These are phyloP conservation scores for Ustilaginoidea virens DNA, from an alignment of 2,329 filamentous ascomycete species.

Conservation along the genomic window DNA sequence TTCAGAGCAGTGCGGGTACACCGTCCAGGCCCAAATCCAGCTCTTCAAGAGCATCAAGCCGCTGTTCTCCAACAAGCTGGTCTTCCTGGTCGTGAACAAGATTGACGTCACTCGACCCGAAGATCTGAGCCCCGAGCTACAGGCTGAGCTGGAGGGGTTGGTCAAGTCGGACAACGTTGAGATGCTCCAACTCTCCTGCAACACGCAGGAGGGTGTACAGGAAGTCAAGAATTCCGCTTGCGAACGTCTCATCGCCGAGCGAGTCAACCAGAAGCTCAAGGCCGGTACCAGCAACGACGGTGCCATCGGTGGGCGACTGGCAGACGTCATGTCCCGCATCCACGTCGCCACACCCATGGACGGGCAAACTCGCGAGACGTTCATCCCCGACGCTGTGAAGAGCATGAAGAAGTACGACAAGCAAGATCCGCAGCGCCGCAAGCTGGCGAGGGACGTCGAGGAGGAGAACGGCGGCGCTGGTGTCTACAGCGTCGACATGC, in stretches of 20 bases:
- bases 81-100: constrained; percentile 97
- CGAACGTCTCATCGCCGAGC: constrained; percentile 80
- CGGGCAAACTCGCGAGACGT: constrained; percentile 62
- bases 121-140: constrained; percentile 66
- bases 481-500: constrained; percentile 88
- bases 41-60: constrained; percentile 96
- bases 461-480: constrained; percentile 87
- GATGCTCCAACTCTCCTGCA: constrained; percentile 84
- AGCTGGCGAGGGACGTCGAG: constrained; percentile 73
- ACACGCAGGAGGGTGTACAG: constrained; percentile 86
- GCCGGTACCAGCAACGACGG: constrained; percentile 68
- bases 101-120: constrained; percentile 83
- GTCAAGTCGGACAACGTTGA: constrained; percentile 83
- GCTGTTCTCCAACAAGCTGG: constrained; percentile 91
- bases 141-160: constrained; percentile 63
- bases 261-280: constrained; percentile 92
- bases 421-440: constrained; percentile 68
- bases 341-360: constrained; percentile 92
- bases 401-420: constrained; percentile 79
- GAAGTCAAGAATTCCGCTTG: constrained; percentile 90
- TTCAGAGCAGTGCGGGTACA: constrained; percentile 92
- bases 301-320: constrained; percentile 63
- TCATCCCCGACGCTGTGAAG: constrained; percentile 76
- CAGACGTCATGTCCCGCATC: constrained; percentile 83
- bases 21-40: constrained; percentile 80